Conservation (phyloP, 306 rosid species). For the Rosa lucieae region DNA sequence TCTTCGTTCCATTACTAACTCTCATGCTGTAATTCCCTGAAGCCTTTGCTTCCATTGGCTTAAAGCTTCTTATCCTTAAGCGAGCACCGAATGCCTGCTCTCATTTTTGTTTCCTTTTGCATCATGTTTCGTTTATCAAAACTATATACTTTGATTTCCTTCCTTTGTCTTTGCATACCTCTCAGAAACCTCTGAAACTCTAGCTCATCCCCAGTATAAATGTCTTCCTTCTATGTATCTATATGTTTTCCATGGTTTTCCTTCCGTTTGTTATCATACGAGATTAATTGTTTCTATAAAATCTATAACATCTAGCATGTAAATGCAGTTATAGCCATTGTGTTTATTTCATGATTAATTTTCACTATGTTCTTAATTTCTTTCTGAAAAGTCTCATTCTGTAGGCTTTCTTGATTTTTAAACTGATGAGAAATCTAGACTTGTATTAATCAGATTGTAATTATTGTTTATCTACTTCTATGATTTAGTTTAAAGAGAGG, state of each 20-base stretch:
- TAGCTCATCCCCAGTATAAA: background rate
- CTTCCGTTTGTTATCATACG: background rate
- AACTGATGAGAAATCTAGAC: background rate
- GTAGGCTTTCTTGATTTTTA: background rate
- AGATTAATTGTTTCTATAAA: background rate
- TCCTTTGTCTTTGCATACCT: background rate
- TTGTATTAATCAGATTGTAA: background rate
- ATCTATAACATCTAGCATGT: background rate
- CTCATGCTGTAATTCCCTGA: slow-evolving; percentile 81
- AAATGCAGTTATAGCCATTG: background rate
- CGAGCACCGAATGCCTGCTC: background rate
- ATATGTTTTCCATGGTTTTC: background rate
- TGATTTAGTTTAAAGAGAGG: background rate
- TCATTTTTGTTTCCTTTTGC: background rate
- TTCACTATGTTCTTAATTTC: background rate
- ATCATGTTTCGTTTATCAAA: background rate
- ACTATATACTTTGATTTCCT: background rate
- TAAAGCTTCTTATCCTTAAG: background rate
- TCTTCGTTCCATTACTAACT: slow-evolving; percentile 95
- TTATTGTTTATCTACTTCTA: background rate
- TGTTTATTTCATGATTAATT: background rate
- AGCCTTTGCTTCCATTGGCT: slow-evolving; percentile 44
- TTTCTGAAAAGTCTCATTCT: background rate
- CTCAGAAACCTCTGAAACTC: background rate
- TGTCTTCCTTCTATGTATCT: background rate